Conservation (phyloP, 1,284 basidiomycete species). For the Porphyrellus sp. region DNA sequence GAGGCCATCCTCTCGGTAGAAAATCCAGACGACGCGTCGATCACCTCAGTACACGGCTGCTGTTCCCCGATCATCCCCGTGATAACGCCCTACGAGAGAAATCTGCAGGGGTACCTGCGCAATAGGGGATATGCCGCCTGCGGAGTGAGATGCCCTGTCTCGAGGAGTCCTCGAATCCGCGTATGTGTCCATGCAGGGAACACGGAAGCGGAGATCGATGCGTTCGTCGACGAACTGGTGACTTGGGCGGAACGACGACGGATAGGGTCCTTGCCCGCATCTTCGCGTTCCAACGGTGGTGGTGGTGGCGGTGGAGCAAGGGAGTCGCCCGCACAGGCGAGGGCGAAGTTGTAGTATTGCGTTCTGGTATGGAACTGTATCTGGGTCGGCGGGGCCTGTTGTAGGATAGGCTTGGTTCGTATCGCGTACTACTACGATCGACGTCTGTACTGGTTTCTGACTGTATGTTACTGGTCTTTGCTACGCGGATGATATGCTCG, state of each 20-base stretch:
- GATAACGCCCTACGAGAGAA: slow-evolving; percentile 11
- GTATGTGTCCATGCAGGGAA: slow-evolving; percentile 22
- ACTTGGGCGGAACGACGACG: slow-evolving; percentile 9
- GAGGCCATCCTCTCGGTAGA: slow-evolving; percentile 9
- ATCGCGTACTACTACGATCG: too few species aligned
- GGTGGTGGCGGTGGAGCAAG: background rate
- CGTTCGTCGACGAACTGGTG: slow-evolving; percentile 10
- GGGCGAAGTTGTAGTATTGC: slow-evolving; percentile 6
- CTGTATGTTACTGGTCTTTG: too few species aligned
- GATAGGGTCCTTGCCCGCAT: background rate
- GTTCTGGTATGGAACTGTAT: background rate
- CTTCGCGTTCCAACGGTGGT: too few species aligned
- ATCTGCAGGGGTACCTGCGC: slow-evolving; percentile 8
- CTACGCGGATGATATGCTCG: too few species aligned
- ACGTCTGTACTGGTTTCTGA: too few species aligned
- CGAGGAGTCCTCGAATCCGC: slow-evolving; percentile 16
- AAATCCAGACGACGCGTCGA: background rate
- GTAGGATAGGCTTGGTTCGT: background rate
- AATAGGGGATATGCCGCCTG: slow-evolving; percentile 17
- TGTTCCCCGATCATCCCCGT: slow-evolving; percentile 24
- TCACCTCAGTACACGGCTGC: background rate
- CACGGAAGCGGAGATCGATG: slow-evolving; percentile 19
- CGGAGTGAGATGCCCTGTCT: slow-evolving; percentile 14
- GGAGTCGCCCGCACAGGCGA: background rate
- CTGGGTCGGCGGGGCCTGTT: background rate